A percentile compares a stretch with the other conserved stretches of the same genome.
Evolutionary conservation across 306 rosid genomes (phyloP).

Genomic region (Dalbergia cochinchinensis): DNA sequence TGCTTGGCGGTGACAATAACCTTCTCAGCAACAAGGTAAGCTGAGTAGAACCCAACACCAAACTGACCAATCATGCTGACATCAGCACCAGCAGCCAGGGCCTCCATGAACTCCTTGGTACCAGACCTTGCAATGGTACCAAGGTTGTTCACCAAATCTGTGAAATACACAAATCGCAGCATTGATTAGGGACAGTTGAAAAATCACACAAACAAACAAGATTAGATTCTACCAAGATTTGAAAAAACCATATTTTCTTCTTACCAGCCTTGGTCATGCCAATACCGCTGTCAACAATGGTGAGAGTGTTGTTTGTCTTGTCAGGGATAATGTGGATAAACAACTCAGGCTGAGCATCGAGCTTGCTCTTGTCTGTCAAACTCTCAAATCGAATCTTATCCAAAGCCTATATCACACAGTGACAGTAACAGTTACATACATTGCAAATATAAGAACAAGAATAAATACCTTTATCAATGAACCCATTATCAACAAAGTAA

Average conservation of each 20-base stretch:
- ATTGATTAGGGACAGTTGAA: neutral
- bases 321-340: constrained; percentile 89
- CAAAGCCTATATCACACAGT: constrained; percentile 58
- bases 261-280: constrained; percentile 97
- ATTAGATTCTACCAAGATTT: neutral
- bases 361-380: constrained; percentile 94
- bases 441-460: no score
- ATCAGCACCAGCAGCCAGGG: constrained; percentile 92
- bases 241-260: neutral
- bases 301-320: constrained; percentile 65
- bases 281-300: constrained; percentile 86
- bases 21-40: constrained; percentile 89
- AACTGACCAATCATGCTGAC: constrained; percentile 96
- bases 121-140: constrained; percentile 95
- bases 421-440: neutral
- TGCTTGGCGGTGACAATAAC: constrained; percentile 82
- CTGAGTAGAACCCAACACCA: constrained; percentile 92
- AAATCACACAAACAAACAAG: neutral
- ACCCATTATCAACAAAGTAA: neutral
- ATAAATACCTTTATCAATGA: no score
- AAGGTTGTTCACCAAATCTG: constrained; percentile 92
- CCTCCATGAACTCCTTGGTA: constrained; percentile 96
- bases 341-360: constrained; percentile 79
- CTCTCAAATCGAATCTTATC: constrained; percentile 86
- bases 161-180: neutral